Evolutionary conservation across 768 basidiomycete genomes (phyloP).

Genomic region (Lactarius vividus): DNA sequence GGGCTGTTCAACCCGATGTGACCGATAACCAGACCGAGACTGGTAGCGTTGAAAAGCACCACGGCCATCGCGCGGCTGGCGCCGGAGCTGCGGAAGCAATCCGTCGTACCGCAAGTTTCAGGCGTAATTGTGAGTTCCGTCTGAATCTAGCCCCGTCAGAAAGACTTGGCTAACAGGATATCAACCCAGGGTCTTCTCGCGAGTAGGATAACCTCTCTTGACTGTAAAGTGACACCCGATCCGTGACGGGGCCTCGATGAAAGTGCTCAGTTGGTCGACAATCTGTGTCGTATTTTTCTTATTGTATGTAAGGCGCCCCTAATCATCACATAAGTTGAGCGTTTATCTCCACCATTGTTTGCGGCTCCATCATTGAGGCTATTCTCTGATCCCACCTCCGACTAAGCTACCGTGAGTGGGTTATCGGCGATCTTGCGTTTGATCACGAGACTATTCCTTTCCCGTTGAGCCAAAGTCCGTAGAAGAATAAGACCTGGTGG

Average conservation of each 20-base stretch:
- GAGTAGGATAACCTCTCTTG: background rate
- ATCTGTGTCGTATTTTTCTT: background rate
- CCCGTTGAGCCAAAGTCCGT: background rate
- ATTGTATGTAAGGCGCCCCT: background rate
- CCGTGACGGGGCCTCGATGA: background rate
- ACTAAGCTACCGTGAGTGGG: background rate
- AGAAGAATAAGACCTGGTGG: background rate
- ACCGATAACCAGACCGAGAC: background rate
- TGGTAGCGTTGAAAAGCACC: background rate
- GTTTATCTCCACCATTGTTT: background rate
- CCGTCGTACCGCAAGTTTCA: background rate
- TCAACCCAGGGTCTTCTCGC: slow-evolving; percentile 16
- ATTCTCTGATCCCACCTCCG: background rate
- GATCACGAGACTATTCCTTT: background rate
- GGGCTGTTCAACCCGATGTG: too few relatives aligned
- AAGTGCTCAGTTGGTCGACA: background rate
- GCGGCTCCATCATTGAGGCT: background rate
- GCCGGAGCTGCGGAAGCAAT: background rate
- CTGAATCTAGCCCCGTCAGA: background rate
- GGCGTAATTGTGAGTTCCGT: slow-evolving; percentile 8
- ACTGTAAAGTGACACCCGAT: background rate
- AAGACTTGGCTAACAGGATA: background rate
- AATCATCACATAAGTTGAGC: background rate
- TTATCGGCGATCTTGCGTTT: background rate
- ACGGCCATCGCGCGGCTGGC: background rate